Percentiles rank a stretch among this genome's conserved stretches.
Evolutionary conservation across 768 basidiomycete species (phyloP).

Genomic region (Sistotremastrum niveocremeum): DNA sequence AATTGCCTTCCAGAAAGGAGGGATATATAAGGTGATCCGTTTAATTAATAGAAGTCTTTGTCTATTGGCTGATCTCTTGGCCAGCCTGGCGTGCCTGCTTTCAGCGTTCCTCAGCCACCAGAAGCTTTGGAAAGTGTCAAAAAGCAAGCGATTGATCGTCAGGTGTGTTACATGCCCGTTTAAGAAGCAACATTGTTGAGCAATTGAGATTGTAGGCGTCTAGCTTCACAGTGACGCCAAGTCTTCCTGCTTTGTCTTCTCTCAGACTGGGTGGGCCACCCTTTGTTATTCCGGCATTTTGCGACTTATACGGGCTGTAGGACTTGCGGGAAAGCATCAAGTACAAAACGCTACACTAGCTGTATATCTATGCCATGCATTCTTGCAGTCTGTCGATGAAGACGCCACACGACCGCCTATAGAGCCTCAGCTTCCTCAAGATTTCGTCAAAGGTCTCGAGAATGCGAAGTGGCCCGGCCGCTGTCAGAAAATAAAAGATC

Average conservation of each 20-base stretch:
- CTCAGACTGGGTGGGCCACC: slow-evolving; percentile 46
- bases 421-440: slow-evolving; percentile 27
- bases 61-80: not conserved
- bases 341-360: slow-evolving; percentile 80
- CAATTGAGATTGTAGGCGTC: slow-evolving; percentile 33
- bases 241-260: slow-evolving; percentile 31
- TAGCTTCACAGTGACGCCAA: slow-evolving; percentile 50
- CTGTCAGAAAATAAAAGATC: slow-evolving; percentile 74
- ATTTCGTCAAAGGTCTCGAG: slow-evolving; percentile 50
- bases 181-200: no score
- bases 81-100: slow-evolving; percentile 53
- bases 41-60: not conserved
- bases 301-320: slow-evolving; percentile 24
- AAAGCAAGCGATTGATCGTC: slow-evolving; percentile 48
- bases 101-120: slow-evolving; percentile 64
- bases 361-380: slow-evolving; percentile 52
- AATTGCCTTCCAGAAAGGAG: slow-evolving; percentile 92
- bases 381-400: slow-evolving; percentile 29
- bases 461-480: slow-evolving; percentile 84
- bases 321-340: slow-evolving; percentile 81
- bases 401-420: slow-evolving; percentile 3
- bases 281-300: not conserved
- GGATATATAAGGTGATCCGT: slow-evolving; percentile 74
- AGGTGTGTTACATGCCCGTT: slow-evolving; percentile 27
- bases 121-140: slow-evolving; percentile 58